These are phyloP conservation scores for Hanseniaspora nectarophila DNA, from an alignment of 805 yeast genomes.

Conservation along the genomic window DNA sequence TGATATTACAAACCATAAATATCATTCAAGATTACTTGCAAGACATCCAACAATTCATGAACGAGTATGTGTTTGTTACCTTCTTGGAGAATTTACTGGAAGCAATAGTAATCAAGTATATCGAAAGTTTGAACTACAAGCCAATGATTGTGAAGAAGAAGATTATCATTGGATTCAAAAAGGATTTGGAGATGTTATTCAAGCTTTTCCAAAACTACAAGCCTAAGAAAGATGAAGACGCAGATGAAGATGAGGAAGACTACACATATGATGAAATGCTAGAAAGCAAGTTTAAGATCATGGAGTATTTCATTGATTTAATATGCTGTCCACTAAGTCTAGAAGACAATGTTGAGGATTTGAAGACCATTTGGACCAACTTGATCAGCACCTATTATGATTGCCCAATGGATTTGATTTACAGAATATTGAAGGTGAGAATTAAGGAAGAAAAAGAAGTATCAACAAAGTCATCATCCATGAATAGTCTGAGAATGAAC, in stretches of 20 bases:
- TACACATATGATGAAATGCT: conserved; percentile 11
- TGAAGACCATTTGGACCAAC: conserved; percentile 47
- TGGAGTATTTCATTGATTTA: conserved; percentile 52
- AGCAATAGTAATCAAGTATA: conserved; percentile 39
- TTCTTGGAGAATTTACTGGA: conserved; percentile 44
- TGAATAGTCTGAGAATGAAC: not conserved
- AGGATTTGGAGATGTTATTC: conserved; percentile 49
- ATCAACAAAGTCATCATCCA: conserved; percentile 15
- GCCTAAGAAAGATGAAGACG: conserved; percentile 28
- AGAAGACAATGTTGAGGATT: conserved; percentile 29
- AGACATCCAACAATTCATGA: conserved; percentile 46
- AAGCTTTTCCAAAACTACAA: conserved; percentile 39
- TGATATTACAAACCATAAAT: conserved; percentile 52
- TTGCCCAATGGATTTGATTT: conserved; percentile 60
- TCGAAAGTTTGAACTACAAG: conserved; percentile 35
- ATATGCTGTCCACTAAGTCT: conserved; percentile 30
- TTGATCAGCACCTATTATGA: conserved; percentile 60
- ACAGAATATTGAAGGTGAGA: conserved; percentile 43
- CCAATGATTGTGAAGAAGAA: conserved; percentile 34
- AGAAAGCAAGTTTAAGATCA: conserved; percentile 36
- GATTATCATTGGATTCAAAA: conserved; percentile 41
- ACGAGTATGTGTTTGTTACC: conserved; percentile 42
- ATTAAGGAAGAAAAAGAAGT: conserved; percentile 28
- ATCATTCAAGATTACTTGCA: conserved; percentile 64
- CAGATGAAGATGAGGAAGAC: conserved; percentile 16